Conservation (phyloP, 2,329 filamentous ascomycete genomes). For the Xylaria sp. region DNA sequence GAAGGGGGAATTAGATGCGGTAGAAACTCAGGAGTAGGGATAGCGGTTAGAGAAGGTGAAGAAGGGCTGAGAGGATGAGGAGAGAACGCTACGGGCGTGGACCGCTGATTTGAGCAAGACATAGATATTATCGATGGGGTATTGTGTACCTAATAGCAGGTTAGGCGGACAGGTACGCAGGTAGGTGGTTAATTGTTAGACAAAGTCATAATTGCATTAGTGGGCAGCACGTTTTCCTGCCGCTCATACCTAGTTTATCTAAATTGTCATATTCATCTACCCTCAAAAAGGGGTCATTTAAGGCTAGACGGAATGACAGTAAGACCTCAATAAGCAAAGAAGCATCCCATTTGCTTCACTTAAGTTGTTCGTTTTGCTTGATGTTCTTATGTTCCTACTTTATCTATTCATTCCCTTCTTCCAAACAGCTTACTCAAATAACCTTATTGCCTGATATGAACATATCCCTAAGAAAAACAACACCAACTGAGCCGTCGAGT, state of each 20-base stretch:
- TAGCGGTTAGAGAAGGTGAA: no score
- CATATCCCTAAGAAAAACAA: no score
- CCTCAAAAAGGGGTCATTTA: background rate
- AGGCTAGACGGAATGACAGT: background rate
- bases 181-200: background rate
- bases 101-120: background rate
- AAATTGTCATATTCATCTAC: background rate
- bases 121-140: background rate
- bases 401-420: no score
- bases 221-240: slow-evolving; percentile 4
- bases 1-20: slow-evolving; percentile 7
- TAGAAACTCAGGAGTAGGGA: no score
- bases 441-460: no score
- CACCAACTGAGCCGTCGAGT: no score
- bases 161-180: background rate
- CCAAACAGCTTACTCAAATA: no score
- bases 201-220: background rate
- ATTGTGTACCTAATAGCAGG: background rate
- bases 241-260: background rate
- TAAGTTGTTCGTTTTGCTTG: background rate
- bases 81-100: slow-evolving; percentile 2
- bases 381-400: no score
- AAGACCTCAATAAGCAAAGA: slow-evolving; percentile 7
- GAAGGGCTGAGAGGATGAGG: background rate
- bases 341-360: slow-evolving; percentile 33